Evolutionary conservation across 2,329 filamentous ascomycete genomes (phyloP), one percentile per base, ranked within the genome.

Genomic region (Paracoccidioides brasiliensis): DNA sequence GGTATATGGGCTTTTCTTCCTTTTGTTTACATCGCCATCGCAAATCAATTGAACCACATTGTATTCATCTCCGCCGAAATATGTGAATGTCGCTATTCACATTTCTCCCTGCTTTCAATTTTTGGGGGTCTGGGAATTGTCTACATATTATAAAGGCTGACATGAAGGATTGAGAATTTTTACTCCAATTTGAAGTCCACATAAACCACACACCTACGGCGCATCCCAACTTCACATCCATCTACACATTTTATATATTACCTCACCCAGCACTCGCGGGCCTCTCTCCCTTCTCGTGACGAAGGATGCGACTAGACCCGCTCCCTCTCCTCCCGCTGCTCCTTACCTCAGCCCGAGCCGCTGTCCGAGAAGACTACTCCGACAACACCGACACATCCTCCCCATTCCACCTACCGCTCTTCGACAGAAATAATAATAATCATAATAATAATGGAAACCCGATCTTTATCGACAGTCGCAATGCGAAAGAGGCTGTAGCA

Each of bases 381-480:
- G 32, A 49, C 7, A 28, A 44, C 5, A 22, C 42, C 42, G 35
- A 49, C 10, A 22, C 7, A 5, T 35, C 45, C 45, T 56, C 55
- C 22, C 57, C 57, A 4, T 60, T 60, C 55, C 37, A 41, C 32
- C 48, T 56, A 28, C 58, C 58, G 3, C 46, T 43, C 12, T 37
- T 56, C 15, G 50, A 53, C 32, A 56, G 43, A 10, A 37, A 44
- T 40, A 51, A 38, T 40, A 53, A 22, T 22, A 22, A 22, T 22
- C 1, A 22, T 22, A 22, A 22, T 22, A 22, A 22, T 22, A 2
- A 55, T 42, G 53, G 38, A 10, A 43, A 52, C 30, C 46, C 48
- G 28, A 38, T 45, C 30, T 30, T 55, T 15, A 32, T 55, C 32
- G 49, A 55, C 35, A 32, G n/a, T 2, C 56, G 53, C 54, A 42